Evolutionary conservation across 2,329 filamentous ascomycete species (phyloP).

Genomic region (Peltaster fructicola): DNA sequence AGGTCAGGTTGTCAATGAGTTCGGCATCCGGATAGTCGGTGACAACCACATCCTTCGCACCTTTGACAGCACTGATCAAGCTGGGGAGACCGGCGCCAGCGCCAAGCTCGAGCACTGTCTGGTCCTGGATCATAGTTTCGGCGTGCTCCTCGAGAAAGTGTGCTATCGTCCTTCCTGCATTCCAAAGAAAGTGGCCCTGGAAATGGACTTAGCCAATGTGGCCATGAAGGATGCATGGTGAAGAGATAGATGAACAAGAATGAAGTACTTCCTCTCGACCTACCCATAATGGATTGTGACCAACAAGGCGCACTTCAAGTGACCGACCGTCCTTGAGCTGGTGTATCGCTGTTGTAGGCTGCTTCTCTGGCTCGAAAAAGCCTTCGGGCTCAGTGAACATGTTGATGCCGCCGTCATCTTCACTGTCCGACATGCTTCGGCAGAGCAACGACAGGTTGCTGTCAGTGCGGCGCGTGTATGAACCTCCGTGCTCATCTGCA

Average conservation of each 20-base stretch:
- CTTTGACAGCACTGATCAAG: conserved; percentile 56
- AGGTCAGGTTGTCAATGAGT: conserved; percentile 59
- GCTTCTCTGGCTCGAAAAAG: conserved; percentile 62
- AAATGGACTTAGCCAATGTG: conserved; percentile 1
- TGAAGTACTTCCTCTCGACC: too few relatives aligned
- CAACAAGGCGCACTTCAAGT: conserved; percentile 61
- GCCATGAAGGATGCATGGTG: conserved; percentile 1
- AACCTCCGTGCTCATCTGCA: too few relatives aligned
- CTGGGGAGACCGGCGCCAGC: conserved; percentile 65
- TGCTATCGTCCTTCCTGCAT: conserved; percentile 63
- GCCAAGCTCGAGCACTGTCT: conserved; percentile 72
- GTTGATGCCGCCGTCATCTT: conserved; percentile 22
- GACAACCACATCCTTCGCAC: conserved; percentile 50
- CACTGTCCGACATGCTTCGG: conserved; percentile 5
- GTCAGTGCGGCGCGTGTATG: too few relatives aligned
- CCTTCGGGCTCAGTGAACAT: conserved; percentile 69
- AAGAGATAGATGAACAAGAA: background rate
- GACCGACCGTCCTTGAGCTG: conserved; percentile 46
- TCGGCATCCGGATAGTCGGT: conserved; percentile 82
- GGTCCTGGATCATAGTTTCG: conserved; percentile 39
- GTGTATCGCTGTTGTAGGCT: conserved; percentile 57
- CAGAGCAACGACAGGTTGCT: too few relatives aligned
- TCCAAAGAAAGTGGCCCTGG: conserved; percentile 75
- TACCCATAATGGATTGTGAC: conserved; percentile 72
- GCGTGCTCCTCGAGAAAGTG: conserved; percentile 58